These are phyloP conservation scores for Croton setiger DNA, from an alignment of 441 rosid genomes.

Conservation along the genomic window DNA sequence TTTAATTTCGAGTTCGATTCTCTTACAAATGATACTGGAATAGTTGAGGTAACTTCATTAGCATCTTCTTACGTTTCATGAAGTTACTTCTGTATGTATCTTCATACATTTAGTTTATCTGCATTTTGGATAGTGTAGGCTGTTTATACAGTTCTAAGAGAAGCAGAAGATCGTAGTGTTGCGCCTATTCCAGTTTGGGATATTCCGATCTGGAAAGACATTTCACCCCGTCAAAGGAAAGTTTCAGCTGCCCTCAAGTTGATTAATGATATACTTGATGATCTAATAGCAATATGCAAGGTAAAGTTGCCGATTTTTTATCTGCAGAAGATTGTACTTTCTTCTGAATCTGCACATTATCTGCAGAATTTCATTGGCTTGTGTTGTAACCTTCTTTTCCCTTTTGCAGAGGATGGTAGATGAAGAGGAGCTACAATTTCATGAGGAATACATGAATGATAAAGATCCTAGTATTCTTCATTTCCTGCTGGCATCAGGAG, in stretches of 20 bases:
- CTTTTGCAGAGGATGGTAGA: constrained; percentile 86
- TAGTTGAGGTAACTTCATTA: constrained; percentile 65
- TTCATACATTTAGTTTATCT: constrained; percentile 16
- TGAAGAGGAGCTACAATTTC: constrained; percentile 88
- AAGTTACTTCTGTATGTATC: constrained; percentile 1
- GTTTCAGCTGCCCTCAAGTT: constrained; percentile 72
- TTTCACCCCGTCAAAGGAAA: constrained; percentile 84
- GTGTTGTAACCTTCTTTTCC: constrained; percentile 8
- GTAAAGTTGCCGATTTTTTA: constrained; percentile 32
- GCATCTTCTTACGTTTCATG: constrained; percentile 13
- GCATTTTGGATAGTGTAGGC: constrained; percentile 49
- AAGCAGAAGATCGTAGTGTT: constrained; percentile 96
- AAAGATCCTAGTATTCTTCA: constrained; percentile 98
- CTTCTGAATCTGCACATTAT: not conserved
- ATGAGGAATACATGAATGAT: constrained; percentile 91
- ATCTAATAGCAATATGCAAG: constrained; percentile 88
- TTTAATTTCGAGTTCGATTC: constrained; percentile 97
- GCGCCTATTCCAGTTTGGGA: constrained; percentile 95
- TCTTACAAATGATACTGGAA: constrained; percentile 83
- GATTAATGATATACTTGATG: constrained; percentile 73
- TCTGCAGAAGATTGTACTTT: not conserved
- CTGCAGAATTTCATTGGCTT: not conserved
- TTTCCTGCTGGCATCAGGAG: constrained; percentile 92
- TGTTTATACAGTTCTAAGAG: constrained; percentile 85
- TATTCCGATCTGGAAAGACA: constrained; percentile 90